A percentile compares a stretch with the other conserved stretches of the same genome.
These are phyloP conservation scores for Lineolata rhizophorae DNA, from an alignment of 495 filamentous ascomycete species.

Conservation along the genomic window DNA sequence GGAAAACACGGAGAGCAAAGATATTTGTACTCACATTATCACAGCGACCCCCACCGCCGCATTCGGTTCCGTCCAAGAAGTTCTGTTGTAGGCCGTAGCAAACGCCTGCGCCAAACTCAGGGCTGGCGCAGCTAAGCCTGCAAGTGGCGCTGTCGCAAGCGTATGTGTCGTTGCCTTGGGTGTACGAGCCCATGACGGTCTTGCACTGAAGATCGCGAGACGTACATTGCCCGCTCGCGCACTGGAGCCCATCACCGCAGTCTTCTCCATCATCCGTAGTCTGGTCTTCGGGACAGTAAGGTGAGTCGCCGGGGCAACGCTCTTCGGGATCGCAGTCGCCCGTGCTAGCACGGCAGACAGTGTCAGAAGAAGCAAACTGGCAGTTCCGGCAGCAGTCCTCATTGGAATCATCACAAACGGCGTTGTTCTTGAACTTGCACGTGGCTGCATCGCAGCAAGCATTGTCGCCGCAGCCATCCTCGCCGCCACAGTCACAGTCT, in stretches of 20 bases:
- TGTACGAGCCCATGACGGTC: constrained; percentile 60
- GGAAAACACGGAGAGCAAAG: too few relatives aligned
- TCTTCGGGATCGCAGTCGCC: constrained; percentile 71
- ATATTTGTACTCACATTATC: constrained; percentile 29
- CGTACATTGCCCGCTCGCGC: constrained; percentile 88
- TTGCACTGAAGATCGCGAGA: constrained; percentile 80
- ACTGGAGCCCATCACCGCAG: constrained; percentile 50
- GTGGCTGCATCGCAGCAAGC: constrained; percentile 68
- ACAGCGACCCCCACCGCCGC: constrained; percentile 63
- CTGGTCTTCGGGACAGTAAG: constrained; percentile 51
- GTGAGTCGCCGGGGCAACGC: constrained; percentile 49
- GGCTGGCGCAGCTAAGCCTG: constrained; percentile 50
- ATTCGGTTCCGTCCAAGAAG: constrained; percentile 83
- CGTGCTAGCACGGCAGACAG: constrained; percentile 57
- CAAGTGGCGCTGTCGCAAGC: constrained; percentile 61
- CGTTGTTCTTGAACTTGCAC: constrained; percentile 58
- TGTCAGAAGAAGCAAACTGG: constrained; percentile 41
- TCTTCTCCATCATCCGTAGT: constrained; percentile 42
- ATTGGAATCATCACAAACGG: constrained; percentile 76
- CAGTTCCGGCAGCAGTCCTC: constrained; percentile 76
- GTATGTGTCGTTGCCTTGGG: constrained; percentile 53
- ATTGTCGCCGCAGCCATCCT: constrained; percentile 45
- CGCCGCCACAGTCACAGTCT: constrained; percentile 88
- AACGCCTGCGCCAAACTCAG: constrained; percentile 35
- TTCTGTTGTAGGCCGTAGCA: constrained; percentile 71